Evolutionary conservation across 345 rosid species (phyloP), one percentile per base, ranked within the genome.

Genomic region (Pistacia atlantica): DNA sequence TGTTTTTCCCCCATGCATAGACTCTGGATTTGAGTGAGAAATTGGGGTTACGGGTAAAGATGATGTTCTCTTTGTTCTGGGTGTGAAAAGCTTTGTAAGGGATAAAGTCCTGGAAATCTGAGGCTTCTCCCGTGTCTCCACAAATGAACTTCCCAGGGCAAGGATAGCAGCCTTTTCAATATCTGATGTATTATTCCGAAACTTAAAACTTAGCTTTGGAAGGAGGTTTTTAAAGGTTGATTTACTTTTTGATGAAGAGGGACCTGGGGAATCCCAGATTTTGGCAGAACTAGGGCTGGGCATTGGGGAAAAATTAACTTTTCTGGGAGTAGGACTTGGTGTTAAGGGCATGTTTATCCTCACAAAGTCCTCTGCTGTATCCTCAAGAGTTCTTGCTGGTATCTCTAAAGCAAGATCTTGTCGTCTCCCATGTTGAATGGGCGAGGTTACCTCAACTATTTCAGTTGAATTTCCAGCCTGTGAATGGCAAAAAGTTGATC

Each of bases 1-100:
- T 18, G 75, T 76, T 69, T 75, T 74, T 66, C 90, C 84, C 71
- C 97, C 98, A 72, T 95, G 97, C 69, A 28, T 82, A n/a, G 99
- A 93, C 88, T 87, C 99, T 1, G 97, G 99, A 81, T 92, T 93
- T n/a, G 97, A 95, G 81, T 86, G 97, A 74, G 90, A 78, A 64
- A 79, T 77, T 11, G 92, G 97, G 46, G 91, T 88, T 77, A 80
- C 89, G 0, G 98, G 99, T 58, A 89, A 83, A 13, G 97, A 93
- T 70, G 89, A 87, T 46, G 96, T 72, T 72, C 75, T 86, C 83
- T 82, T 93, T 55, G 28, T 49, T 80, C 84, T 86, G 5, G 92
- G 87, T 45, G 90, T 80, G 78, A 95, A 83, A 67, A 92, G 63
- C 81, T 86, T 88, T 35, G 90, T 74, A 56, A 93, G 77, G 48